Base-by-base conservation (phyloP, 495 filamentous ascomycete genomes). In the Hyaloscypha hepaticicola region DNA sequence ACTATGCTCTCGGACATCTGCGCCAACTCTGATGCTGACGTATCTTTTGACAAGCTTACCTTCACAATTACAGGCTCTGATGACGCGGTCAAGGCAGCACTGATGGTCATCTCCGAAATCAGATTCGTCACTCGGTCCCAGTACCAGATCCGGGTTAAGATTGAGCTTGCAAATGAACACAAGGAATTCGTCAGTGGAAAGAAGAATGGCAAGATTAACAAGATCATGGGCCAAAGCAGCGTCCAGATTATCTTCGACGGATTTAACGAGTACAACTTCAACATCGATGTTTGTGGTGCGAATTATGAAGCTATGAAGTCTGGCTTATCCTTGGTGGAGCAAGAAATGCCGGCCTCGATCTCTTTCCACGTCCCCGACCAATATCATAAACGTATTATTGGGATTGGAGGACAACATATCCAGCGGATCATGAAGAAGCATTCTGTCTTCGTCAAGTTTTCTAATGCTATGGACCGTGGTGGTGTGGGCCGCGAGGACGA, bases 401-500 rank as follows among this genome's bases (percentile, higher is more conserved):
- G 95, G 60, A 97, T 98, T 64, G 96, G 95, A 65, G 95, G 95
- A 21, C 92, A 97, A 74, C 96, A 98, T 71, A 99, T 99, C 70
- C 95, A 99, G 74, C 93, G 93, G 63, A 98, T 98, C 79, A 99
- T 98, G 95, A 99, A 99, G 81, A 97, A 97, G 77, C 96, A 99
- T 78, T 99, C 95, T 1, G 95, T 99, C 63, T 99, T 98, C 67
- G 95, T 99, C 79, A 99, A 99, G 75, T 99, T 99, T 73, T 96
- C 92, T 67, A 99, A 99, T 72, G 95, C 96, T 27, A 98, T 98
- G 96, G 95, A 99, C 76, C 90, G 95, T 69, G 93, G 92, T 62
- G 93, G 92, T 12, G 88, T 96, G 76, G 90, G 91, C 66, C 91
- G 93, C 66, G 95, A 98, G 70, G 93, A 96, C 72, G 96, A 98